Conservation (phyloP, 768 basidiomycete genomes). For the Auricularia sp. region DNA sequence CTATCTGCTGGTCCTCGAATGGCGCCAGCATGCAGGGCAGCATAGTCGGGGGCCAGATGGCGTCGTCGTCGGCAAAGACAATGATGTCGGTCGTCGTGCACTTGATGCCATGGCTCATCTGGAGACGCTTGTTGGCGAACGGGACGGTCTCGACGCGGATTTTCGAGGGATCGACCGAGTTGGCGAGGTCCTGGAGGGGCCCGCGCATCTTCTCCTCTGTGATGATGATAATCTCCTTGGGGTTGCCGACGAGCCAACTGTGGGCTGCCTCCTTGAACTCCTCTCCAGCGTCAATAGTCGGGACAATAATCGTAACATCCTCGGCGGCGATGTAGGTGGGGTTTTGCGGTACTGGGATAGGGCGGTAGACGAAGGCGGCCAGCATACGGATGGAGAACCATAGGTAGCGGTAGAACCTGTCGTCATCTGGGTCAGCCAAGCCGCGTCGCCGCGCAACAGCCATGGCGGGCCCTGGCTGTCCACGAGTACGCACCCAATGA, state of each 20-base stretch:
- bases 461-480: not conserved
- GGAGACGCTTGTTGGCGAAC: conserved; percentile 86
- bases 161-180: conserved; percentile 71
- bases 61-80: conserved; percentile 91
- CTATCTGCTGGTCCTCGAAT: conserved; percentile 89
- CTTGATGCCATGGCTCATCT: conserved; percentile 90
- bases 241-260: conserved; percentile 86
- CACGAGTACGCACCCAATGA: conserved; percentile 55
- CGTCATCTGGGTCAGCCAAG: not conserved
- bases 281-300: conserved; percentile 92
- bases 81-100: conserved; percentile 88
- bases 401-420: conserved; percentile 85
- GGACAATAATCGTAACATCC: conserved; percentile 94
- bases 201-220: conserved; percentile 86
- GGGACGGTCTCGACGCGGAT: conserved; percentile 86
- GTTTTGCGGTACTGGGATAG: conserved; percentile 82
- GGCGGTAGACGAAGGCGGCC: conserved; percentile 71
- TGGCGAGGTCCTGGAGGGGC: conserved; percentile 80
- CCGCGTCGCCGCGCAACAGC: not conserved
- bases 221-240: conserved; percentile 70
- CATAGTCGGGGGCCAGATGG: conserved; percentile 89
- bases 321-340: conserved; percentile 84
- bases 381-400: conserved; percentile 83
- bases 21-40: conserved; percentile 83
- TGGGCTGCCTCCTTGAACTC: conserved; percentile 90